phyloP scores from a whole-genome alignment of 106 monocot species.

The Acorus calamus region DNA sequence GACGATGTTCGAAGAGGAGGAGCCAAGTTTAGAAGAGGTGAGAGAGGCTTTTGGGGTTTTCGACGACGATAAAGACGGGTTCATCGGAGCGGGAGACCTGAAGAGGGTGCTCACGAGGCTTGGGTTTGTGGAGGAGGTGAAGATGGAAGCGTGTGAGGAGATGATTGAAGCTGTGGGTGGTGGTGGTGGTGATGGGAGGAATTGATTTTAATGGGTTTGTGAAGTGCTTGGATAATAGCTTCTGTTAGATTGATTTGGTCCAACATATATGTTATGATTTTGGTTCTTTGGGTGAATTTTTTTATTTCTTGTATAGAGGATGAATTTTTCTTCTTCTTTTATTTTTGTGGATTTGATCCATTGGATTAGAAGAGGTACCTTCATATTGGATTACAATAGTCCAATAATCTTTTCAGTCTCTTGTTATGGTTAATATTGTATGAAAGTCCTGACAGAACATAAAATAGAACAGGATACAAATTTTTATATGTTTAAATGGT shows the following conservation, averaged over 20 bases:
- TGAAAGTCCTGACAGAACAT: too few species aligned
- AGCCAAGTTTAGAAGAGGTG: constrained; percentile 61
- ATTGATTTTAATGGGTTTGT: constrained; percentile 46
- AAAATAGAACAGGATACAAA: too few species aligned
- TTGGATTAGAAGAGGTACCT: too few species aligned
- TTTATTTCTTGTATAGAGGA: neutral
- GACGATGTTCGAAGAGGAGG: constrained; percentile 56
- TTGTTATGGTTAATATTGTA: too few species aligned
- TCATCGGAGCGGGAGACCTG: constrained; percentile 51
- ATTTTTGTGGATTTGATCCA: too few species aligned
- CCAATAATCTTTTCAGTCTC: too few species aligned
- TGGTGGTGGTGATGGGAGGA: constrained; percentile 29
- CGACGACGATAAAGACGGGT: constrained; percentile 56
- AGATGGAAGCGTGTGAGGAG: constrained; percentile 20
- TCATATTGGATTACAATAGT: too few species aligned
- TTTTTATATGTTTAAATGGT: too few species aligned
- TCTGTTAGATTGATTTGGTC: neutral
- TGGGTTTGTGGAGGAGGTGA: constrained; percentile 23
- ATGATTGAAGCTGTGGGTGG: constrained; percentile 47
- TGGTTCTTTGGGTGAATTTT: neutral
- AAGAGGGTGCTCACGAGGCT: constrained; percentile 43
- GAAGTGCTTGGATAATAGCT: constrained; percentile 29
- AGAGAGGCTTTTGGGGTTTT: constrained; percentile 58
- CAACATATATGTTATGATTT: too few species aligned
- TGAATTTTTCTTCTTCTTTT: too few species aligned